Evolutionary conservation across 768 basidiomycete species (phyloP).

Genomic region (Scleroderma bovista): DNA sequence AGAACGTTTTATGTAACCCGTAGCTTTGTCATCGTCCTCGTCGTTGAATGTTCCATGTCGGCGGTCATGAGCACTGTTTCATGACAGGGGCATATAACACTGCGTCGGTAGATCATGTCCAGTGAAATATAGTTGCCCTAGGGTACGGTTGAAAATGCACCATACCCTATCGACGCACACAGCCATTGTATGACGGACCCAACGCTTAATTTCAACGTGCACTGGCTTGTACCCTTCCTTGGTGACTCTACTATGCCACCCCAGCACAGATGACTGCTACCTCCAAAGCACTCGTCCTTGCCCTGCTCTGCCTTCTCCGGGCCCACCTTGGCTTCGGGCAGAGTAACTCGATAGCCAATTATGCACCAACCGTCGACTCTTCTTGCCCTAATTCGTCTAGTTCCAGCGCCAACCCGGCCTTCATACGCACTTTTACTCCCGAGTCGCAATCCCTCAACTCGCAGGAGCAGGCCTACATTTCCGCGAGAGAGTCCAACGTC

Average conservation of each 20-base stretch:
- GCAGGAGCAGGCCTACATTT: constrained; percentile 44
- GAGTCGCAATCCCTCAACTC: constrained; percentile 47
- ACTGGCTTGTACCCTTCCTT: neutral
- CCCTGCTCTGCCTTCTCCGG: neutral
- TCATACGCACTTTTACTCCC: constrained; percentile 49
- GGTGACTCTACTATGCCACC: neutral
- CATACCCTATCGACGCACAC: too few species aligned
- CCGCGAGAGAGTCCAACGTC: constrained; percentile 34
- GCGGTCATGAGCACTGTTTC: neutral
- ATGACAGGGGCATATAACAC: too few species aligned
- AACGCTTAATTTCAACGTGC: neutral
- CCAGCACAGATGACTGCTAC: neutral
- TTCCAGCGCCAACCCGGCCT: constrained; percentile 13
- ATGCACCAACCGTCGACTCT: constrained; percentile 45
- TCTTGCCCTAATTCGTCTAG: constrained; percentile 47
- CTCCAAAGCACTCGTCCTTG: neutral
- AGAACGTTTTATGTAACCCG: constrained; percentile 32
- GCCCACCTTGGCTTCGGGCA: constrained; percentile 8
- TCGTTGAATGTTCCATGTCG: too few species aligned
- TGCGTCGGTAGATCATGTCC: too few species aligned
- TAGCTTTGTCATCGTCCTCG: constrained; percentile 29
- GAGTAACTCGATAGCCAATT: constrained; percentile 35
- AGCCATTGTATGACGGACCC: neutral
- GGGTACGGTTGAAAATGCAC: too few species aligned
- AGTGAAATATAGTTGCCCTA: too few species aligned